Base-by-base conservation (phyloP, 2,329 filamentous ascomycete species). In the Cytospora chrysosperma region DNA sequence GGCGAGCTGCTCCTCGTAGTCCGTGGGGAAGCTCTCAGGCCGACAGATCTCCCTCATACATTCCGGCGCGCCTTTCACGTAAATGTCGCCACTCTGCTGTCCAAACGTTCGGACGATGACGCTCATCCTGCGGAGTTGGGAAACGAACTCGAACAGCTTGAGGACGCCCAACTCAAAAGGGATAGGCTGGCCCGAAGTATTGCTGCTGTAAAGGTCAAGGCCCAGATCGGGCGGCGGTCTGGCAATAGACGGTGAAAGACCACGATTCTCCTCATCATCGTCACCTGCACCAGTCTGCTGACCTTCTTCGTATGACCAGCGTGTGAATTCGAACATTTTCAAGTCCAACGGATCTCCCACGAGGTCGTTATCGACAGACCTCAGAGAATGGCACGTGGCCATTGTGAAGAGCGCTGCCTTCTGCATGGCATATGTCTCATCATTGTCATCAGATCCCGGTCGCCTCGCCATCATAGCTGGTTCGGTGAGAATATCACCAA, bases 261-360 rank as follows among this genome's bases (percentile, higher is more conserved):
- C 88, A 4, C 84, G 81, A 70, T 89, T 88, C 63, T 93, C 90
- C 54, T 94, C 91, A 24, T 92, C 88, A 56, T 90, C 87, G 50
- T 82, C 82, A 59, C 85, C 85, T 30, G 82, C 84, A 27, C 82
- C 77, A 59, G 83, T 83, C 69, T 93, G 88, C 53, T 88, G 88
- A 2, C 93, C 92, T 78, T 99, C 95, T 73, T 97, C 91, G 69
- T 92, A 99, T 4, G 86, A 85, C 95, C 95, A 99, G 7, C 85
- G 85, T 0, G 95, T 98, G 69, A 97, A 99, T 68, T 97, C 89
- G 73, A 99, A 99, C 95, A 99, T 99, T 74, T 98, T 98, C 63
- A 97, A 82, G 74, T 99, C 95, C 1, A 99, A 81, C 5, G 96
- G 95, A 71, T 99, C 95, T 1, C 95, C 95, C 37, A 99, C 84